Percentiles rank a stretch among this genome's conserved stretches.
These are phyloP conservation scores for Aspergillus sojae DNA, from an alignment of 2,329 filamentous ascomycete genomes.

Conservation along the genomic window DNA sequence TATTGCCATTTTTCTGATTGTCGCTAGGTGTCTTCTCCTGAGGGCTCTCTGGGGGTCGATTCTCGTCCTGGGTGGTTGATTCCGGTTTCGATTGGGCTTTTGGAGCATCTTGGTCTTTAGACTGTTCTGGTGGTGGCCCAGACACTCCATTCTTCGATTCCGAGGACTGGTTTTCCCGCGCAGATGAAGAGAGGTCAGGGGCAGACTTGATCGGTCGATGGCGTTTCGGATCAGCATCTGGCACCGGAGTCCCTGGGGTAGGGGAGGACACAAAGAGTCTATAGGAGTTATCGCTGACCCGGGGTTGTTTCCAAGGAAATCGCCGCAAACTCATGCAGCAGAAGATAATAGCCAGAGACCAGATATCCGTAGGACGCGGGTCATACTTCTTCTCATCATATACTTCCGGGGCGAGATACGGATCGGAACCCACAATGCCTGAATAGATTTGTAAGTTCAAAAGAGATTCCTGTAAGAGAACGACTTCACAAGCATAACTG, in stretches of 20 bases:
- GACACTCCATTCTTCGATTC: conserved; percentile 16
- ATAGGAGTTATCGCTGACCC: conserved; percentile 89
- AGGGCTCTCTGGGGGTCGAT: conserved; percentile 26
- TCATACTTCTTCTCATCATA: conserved; percentile 94
- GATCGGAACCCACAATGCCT: conserved; percentile 85
- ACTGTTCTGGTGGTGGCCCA: conserved; percentile 15
- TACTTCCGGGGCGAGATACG: conserved; percentile 94
- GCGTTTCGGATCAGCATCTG: conserved; percentile 43
- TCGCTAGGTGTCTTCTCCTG: conserved; percentile 30
- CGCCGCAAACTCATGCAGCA: conserved; percentile 96
- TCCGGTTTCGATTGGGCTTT: conserved; percentile 24
- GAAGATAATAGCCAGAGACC: conserved; percentile 97
- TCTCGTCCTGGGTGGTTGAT: conserved; percentile 29
- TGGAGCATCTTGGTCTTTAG: conserved; percentile 22
- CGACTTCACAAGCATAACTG: background rate
- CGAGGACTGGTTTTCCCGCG: conserved; percentile 28
- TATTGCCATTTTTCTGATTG: conserved; percentile 17
- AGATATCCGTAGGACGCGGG: conserved; percentile 90
- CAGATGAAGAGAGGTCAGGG: conserved; percentile 35
- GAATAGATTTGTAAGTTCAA: conserved; percentile 15
- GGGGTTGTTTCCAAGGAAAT: conserved; percentile 96
- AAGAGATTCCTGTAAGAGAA: background rate
- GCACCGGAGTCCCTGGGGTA: conserved; percentile 64
- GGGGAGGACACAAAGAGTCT: conserved; percentile 88
- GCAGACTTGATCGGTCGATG: conserved; percentile 38